phyloP scores from a whole-genome alignment of 2,329 filamentous ascomycete species.

The Escovopsis sp. region DNA sequence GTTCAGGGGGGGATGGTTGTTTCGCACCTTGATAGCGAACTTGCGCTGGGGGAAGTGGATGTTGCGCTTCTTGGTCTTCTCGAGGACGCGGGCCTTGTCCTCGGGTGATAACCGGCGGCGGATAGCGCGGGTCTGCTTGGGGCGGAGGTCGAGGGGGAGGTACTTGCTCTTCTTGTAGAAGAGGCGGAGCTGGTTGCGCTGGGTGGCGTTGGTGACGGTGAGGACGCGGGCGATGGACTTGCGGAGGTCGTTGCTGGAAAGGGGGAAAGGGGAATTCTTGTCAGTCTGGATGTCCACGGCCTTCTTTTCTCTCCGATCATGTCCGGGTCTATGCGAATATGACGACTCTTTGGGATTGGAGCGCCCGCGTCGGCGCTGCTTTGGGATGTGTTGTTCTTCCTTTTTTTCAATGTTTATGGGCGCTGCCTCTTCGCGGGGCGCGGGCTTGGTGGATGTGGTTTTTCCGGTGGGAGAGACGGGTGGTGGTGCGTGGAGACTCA shows the following conservation, averaged over 20 bases:
- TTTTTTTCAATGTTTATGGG: not conserved
- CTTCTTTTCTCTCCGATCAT: too few relatives aligned
- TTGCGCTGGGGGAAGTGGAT: constrained; percentile 97
- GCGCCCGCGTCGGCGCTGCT: not conserved
- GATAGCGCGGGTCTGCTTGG: constrained; percentile 97
- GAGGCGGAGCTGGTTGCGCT: constrained; percentile 90
- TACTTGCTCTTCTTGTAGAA: constrained; percentile 99
- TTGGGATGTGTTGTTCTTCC: not conserved
- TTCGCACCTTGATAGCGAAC: constrained; percentile 88
- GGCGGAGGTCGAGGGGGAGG: constrained; percentile 91
- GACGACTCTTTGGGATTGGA: too few relatives aligned
- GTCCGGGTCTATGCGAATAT: too few relatives aligned
- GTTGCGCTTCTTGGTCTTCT: constrained; percentile 94
- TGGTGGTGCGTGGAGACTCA: constrained; percentile 92
- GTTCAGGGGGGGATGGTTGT: constrained; percentile 10
- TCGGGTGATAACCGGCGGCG: constrained; percentile 86
- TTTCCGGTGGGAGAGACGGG: constrained; percentile 4
- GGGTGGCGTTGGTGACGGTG: constrained; percentile 99
- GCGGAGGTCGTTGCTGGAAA: constrained; percentile 82
- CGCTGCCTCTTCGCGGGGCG: too few relatives aligned
- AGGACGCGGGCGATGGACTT: constrained; percentile 99
- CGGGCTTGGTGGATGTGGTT: not conserved
- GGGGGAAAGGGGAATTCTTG: constrained; percentile 8
- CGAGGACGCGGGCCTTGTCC: constrained; percentile 70
- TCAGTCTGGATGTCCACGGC: constrained; percentile 7